Evolutionary conservation across 2,329 filamentous ascomycete genomes (phyloP).

Genomic region (Aspergillus transmontanensis): DNA sequence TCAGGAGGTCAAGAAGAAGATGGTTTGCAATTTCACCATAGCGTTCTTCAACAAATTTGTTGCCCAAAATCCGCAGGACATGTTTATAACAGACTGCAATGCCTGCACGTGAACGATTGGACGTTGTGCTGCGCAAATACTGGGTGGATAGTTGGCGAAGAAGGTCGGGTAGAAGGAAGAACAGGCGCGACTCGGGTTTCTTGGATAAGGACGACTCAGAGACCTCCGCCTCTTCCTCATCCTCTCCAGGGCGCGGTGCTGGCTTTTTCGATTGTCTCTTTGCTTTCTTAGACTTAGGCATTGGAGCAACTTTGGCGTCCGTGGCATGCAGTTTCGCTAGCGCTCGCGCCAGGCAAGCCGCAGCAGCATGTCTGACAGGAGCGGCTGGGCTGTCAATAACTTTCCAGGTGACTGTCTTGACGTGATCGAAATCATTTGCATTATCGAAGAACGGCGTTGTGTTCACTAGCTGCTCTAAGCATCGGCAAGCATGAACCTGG

Average conservation of each 20-base stretch:
- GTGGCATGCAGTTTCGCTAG: slow-evolving; percentile 80
- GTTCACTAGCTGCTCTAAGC: slow-evolving; percentile 71
- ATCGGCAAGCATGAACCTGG: slow-evolving; percentile 76
- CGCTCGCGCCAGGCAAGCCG: slow-evolving; percentile 79
- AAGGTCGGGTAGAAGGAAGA: slow-evolving; percentile 75
- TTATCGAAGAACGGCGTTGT: slow-evolving; percentile 84
- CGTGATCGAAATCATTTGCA: slow-evolving; percentile 83
- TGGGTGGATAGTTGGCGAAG: slow-evolving; percentile 77
- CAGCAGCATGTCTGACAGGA: slow-evolving; percentile 80
- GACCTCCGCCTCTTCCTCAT: slow-evolving; percentile 72
- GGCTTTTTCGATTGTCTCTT: slow-evolving; percentile 73
- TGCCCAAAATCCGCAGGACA: slow-evolving; percentile 75
- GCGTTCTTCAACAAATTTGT: slow-evolving; percentile 78
- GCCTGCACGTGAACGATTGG: slow-evolving; percentile 77
- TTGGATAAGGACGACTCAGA: slow-evolving; percentile 76
- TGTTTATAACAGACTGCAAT: slow-evolving; percentile 86
- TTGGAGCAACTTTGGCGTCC: slow-evolving; percentile 52
- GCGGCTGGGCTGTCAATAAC: slow-evolving; percentile 76
- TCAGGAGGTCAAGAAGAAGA: slow-evolving; percentile 77
- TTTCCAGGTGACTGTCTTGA: slow-evolving; percentile 83
- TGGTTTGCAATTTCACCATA: slow-evolving; percentile 82
- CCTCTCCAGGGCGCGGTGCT: slow-evolving; percentile 59
- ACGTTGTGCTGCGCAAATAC: slow-evolving; percentile 76
- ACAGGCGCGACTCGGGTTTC: slow-evolving; percentile 70
- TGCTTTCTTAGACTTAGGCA: slow-evolving; percentile 66